phyloP scores from a whole-genome alignment of 1,139 yeast genomes.

The Insectozyma bohioensis region DNA sequence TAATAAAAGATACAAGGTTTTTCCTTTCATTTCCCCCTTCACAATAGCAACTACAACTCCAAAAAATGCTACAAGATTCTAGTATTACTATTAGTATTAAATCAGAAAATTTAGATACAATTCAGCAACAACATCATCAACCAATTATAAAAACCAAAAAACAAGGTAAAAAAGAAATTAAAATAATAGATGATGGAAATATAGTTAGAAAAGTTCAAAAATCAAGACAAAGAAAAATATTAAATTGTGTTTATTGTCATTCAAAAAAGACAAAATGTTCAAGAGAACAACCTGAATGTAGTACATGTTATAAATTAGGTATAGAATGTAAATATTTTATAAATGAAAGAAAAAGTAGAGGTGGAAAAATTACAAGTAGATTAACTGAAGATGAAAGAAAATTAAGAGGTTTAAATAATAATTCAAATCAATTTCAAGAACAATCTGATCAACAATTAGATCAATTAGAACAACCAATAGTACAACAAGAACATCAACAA shows the following conservation, averaged over 20 bases:
- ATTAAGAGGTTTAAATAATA: slow-evolving; percentile 9
- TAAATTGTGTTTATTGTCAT: slow-evolving; percentile 61
- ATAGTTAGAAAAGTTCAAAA: slow-evolving; percentile 58
- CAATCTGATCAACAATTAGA: too few relatives aligned
- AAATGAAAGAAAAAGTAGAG: slow-evolving; percentile 54
- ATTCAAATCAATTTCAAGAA: too few relatives aligned
- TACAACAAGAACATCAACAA: slow-evolving; percentile 1
- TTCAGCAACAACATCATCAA: too few relatives aligned
- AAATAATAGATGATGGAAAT: slow-evolving; percentile 14
- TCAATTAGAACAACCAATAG: too few relatives aligned
- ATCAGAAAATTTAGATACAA: too few relatives aligned
- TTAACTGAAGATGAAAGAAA: slow-evolving; percentile 13
- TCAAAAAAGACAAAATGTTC: slow-evolving; percentile 62
- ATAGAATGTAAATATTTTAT: slow-evolving; percentile 54
- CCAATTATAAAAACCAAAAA: too few relatives aligned
- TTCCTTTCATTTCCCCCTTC: too few relatives aligned
- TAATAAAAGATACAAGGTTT: too few relatives aligned
- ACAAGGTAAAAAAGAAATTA: too few relatives aligned
- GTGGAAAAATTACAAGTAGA: slow-evolving; percentile 35
- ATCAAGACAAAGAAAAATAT: slow-evolving; percentile 55
- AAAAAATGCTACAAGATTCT: too few relatives aligned
- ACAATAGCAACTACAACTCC: too few relatives aligned
- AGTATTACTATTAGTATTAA: too few relatives aligned
- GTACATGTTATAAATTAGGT: slow-evolving; percentile 46
- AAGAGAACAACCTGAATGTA: slow-evolving; percentile 48